Conservation (phyloP, 352 stramenopile species). For the Phytophthora hibernalis region DNA sequence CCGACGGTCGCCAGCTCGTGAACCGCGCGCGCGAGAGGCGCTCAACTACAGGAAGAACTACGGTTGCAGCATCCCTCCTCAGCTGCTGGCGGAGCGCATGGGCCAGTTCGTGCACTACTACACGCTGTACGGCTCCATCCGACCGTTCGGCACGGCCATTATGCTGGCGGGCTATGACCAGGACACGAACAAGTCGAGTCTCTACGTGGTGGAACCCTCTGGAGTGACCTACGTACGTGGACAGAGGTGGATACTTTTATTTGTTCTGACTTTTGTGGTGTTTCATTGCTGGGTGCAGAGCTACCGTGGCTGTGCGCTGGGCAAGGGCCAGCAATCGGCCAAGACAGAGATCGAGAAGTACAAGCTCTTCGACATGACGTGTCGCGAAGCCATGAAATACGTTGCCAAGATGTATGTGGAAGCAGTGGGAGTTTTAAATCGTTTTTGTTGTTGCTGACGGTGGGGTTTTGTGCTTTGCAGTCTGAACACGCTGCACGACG, state of each 20-base stretch:
- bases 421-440: background rate
- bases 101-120: constrained; percentile 99
- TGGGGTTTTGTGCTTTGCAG: constrained; percentile 43
- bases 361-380: constrained; percentile 95
- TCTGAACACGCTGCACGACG: constrained; percentile 96
- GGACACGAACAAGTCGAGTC: constrained; percentile 89
- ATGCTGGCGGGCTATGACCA: constrained; percentile 97
- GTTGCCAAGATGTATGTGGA: constrained; percentile 96
- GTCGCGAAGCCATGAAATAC: constrained; percentile 97
- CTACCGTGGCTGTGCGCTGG: constrained; percentile 97
- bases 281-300: constrained; percentile 64
- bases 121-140: constrained; percentile 97
- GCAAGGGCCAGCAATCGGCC: constrained; percentile 97
- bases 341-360: constrained; percentile 99
- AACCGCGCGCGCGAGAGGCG: constrained; percentile 94
- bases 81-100: constrained; percentile 95
- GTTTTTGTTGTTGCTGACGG: background rate
- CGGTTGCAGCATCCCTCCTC: constrained; percentile 92
- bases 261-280: background rate
- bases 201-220: constrained; percentile 95
- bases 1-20: constrained; percentile 96
- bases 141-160: constrained; percentile 96
- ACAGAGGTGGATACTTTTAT: background rate
- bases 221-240: constrained; percentile 87
- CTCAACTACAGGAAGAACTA: constrained; percentile 97